Evolutionary conservation across 257 asterid species (phyloP).

Genomic region (Plectranthus barbatus): DNA sequence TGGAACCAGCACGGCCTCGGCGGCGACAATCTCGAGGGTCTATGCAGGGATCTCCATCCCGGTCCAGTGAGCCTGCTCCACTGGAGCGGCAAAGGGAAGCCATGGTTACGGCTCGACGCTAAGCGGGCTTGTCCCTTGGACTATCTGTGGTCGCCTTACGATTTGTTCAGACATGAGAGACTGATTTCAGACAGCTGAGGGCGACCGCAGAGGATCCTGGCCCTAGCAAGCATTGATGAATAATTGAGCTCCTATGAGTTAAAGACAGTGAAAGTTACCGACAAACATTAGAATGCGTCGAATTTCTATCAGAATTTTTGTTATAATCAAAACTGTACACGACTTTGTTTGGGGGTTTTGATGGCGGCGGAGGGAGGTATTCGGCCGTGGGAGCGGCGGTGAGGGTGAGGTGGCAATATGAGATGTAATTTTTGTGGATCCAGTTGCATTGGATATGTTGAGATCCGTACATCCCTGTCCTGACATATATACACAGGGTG

Average conservation of each 20-base stretch:
- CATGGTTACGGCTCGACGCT: slow-evolving; percentile 77
- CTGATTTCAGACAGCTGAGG: slow-evolving; percentile 50
- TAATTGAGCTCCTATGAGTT: slow-evolving; percentile 25
- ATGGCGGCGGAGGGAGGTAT: slow-evolving; percentile 19
- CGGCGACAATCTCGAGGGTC: no score
- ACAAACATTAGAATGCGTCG: slow-evolving; percentile 6
- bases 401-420: neutral
- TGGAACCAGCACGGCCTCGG: no score
- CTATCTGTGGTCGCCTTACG: slow-evolving; percentile 63
- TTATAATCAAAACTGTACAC: no score
- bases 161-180: slow-evolving; percentile 46
- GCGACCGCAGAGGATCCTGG: slow-evolving; percentile 13
- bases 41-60: no score
- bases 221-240: slow-evolving; percentile 12
- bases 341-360: neutral
- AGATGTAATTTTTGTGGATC: slow-evolving; percentile 16
- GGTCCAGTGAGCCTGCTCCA: no score
- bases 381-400: slow-evolving; percentile 15
- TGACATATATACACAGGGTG: neutral
- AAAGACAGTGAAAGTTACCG: slow-evolving; percentile 20
- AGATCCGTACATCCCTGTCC: slow-evolving; percentile 26
- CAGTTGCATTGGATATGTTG: slow-evolving; percentile 14
- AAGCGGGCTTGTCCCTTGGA: slow-evolving; percentile 72
- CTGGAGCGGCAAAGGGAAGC: no score
- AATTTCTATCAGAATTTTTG: no score